Percentiles rank a stretch among this genome's conserved stretches.
Conservation (phyloP, 495 filamentous ascomycete species). For the Articulospora tetracladia region DNA sequence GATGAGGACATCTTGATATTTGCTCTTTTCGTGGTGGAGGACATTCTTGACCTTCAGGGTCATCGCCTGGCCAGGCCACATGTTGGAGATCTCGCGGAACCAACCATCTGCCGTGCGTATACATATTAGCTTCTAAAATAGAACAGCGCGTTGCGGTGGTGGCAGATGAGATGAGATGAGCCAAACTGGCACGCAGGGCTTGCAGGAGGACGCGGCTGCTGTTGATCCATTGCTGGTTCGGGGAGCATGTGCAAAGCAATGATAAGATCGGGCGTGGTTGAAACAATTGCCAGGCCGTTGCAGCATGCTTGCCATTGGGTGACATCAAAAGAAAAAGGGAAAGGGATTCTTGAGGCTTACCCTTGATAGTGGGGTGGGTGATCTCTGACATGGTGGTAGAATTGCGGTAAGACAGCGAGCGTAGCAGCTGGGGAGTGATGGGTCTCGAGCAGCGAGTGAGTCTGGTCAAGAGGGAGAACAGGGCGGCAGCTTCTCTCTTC, state of each 20-base stretch:
- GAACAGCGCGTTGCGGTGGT: no score
- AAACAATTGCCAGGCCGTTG: not conserved
- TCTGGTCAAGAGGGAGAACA: conserved; percentile 4
- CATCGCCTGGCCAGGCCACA: conserved; percentile 99
- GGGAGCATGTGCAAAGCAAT: not conserved
- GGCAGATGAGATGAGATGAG: not conserved
- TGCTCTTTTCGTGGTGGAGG: conserved; percentile 96
- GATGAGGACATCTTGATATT: conserved; percentile 98
- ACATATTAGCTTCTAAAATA: conserved; percentile 3
- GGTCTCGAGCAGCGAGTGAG: not conserved
- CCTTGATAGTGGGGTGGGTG: conserved; percentile 57
- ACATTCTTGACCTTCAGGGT: conserved; percentile 96
- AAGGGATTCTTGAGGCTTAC: conserved; percentile 26
- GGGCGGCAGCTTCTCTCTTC: not conserved
- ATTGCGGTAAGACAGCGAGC: not conserved
- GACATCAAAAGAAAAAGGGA: not conserved
- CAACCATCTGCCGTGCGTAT: conserved; percentile 75
- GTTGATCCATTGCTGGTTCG: no score
- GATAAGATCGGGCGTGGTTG: not conserved
- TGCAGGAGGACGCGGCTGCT: no score
- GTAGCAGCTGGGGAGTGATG: conserved; percentile 8
- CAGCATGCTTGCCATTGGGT: not conserved
- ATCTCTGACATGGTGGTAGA: conserved; percentile 35
- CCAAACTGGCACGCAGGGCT: no score
- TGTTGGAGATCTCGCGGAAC: conserved; percentile 96